Base-by-base conservation (phyloP, 305 asterid species). In the Solanum hybrid region DNA sequence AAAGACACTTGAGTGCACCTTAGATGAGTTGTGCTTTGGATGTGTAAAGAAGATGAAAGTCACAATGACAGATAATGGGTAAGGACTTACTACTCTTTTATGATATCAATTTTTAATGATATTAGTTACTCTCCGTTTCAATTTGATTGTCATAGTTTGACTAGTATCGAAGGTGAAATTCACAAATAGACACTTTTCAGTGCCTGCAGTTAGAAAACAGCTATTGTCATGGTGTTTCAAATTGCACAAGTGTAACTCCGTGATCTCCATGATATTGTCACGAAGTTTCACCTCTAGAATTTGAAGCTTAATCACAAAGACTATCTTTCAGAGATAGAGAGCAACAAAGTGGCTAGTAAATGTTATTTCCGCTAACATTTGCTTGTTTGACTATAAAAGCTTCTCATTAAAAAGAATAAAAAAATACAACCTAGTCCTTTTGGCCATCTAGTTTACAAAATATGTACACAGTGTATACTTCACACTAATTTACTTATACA, bases 21-120 rank as follows among this genome's bases (percentile, higher is more conserved):
- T 97, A 14, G 97, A 97, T 88, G 98, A 97, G 92, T 92, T 97
- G 61, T 97, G 98, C 85, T 95, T 95, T 61, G 98, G 98, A 61
- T 92, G 97, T 90, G 61, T 93, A 90, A 96, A 95, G 95, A 94
- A 93, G 92, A 93, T 94, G 61, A 90, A 85, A 89, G 91, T 94
- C 92, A 92, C 93, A 0, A 88, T 95, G 42, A 91, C 92, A 14
- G 93, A 90, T 29, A 85, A 91, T 36, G 97, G 98, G 99, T 95
- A 92, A 92, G 84, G 34, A 28, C 1, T 57, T 34, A 16, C 61
- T 31, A 2, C 12, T 40, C 46, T 24, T 33, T 46, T 46, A 18
- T 77, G 14, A 69, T 36, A 20, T 35, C 26, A 40, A 22, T 2
- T 24, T 31, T 13, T 82, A 82, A 14, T 31, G 37, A 18, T 2